Evolutionary conservation across 495 filamentous ascomycete species (phyloP).

Genomic region (Penicillium waksmanii): DNA sequence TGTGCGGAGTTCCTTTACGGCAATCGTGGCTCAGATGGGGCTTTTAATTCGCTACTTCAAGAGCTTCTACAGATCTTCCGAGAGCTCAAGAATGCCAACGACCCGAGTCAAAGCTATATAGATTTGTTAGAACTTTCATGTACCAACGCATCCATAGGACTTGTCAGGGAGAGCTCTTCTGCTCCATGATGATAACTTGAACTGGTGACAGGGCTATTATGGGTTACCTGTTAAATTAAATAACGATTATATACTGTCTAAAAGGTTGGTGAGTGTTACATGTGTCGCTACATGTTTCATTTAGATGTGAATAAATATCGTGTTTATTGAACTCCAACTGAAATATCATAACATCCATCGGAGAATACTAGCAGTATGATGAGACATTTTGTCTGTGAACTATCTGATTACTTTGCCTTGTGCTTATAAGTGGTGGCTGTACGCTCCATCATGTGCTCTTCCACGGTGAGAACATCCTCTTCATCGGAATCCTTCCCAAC

Average conservation of each 20-base stretch:
- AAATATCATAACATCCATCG: neutral
- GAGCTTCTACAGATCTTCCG: conserved; percentile 10
- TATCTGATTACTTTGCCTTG: conserved; percentile 4
- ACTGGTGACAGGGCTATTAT: neutral
- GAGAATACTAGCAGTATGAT: neutral
- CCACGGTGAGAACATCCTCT: conserved; percentile 26
- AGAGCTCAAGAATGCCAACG: conserved; percentile 6
- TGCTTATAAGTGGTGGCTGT: conserved; percentile 18
- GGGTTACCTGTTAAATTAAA: neutral
- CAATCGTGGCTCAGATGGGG: conserved; percentile 6
- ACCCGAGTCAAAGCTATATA: conserved; percentile 9
- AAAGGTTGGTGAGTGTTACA: neutral
- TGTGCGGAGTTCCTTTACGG: neutral
- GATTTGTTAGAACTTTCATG: conserved; percentile 8
- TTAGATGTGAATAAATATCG: too few species aligned
- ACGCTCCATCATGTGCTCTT: conserved; percentile 32
- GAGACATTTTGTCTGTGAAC: too few species aligned
- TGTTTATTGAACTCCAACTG: neutral
- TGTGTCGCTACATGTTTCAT: too few species aligned
- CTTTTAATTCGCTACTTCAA: conserved; percentile 9
- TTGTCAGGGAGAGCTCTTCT: conserved; percentile 1
- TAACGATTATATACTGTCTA: neutral
- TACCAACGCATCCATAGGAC: conserved; percentile 5
- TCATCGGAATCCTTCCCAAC: conserved; percentile 7
- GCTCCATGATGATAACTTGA: neutral